Conservation (phyloP, 345 rosid species). For the Eucalyptus lansdowneana region DNA sequence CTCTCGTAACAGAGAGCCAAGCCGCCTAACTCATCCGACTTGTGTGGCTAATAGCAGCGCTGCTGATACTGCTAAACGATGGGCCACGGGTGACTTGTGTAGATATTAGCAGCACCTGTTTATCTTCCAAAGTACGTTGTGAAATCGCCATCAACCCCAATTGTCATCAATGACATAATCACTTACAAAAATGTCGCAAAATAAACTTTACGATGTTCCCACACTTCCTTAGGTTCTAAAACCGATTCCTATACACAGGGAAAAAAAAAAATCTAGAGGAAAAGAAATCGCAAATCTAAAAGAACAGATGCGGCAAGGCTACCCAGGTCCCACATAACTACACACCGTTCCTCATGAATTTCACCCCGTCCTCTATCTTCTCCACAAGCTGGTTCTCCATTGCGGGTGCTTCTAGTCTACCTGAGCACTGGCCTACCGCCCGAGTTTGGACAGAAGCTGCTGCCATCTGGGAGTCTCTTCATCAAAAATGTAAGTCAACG, state of each 20-base stretch:
- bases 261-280: not conserved
- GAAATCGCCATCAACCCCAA: not conserved
- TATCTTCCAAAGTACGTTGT: not conserved
- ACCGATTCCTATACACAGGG: not conserved
- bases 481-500: conserved; percentile 88
- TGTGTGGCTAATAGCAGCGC: not conserved
- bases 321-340: not conserved
- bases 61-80: rapidly evolving
- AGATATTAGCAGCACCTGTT: not conserved
- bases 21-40: no score
- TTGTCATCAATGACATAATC: not conserved
- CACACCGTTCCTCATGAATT: not conserved
- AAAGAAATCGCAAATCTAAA: not conserved
- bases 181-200: not conserved
- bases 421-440: not conserved
- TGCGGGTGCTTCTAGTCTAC: not conserved
- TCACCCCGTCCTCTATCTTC: not conserved
- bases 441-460: conserved; percentile 55
- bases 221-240: not conserved
- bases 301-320: not conserved
- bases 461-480: conserved; percentile 96
- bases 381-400: not conserved
- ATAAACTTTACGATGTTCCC: not conserved
- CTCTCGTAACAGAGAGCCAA: no score
- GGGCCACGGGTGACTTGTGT: not conserved